These are phyloP conservation scores for Euphrasia confusa DNA, from an alignment of 257 asterid genomes.

Conservation along the genomic window DNA sequence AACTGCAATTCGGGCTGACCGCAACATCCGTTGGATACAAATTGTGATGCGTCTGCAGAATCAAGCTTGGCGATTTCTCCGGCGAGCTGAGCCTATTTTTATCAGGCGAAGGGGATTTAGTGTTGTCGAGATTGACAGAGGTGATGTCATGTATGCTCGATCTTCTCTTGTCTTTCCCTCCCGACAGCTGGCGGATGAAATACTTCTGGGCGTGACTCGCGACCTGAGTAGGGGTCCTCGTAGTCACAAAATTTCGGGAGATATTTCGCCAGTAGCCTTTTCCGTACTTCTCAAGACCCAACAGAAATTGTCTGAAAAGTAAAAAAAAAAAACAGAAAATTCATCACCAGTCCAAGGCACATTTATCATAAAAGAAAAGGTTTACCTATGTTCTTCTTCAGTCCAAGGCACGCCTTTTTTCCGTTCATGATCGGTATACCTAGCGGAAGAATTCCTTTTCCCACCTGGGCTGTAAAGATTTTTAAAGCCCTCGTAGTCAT, in stretches of 20 bases:
- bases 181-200: conserved; percentile 76
- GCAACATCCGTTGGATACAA: conserved; percentile 28
- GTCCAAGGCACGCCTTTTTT: conserved; percentile 95
- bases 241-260: conserved; percentile 73
- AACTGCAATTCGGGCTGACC: conserved; percentile 28
- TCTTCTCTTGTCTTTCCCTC: conserved; percentile 85
- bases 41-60: conserved; percentile 24
- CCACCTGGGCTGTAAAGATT: conserved; percentile 38
- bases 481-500: conserved; percentile 37
- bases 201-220: conserved; percentile 97
- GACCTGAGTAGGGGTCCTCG: conserved; percentile 89
- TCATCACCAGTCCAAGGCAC: conserved; percentile 4
- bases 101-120: conserved; percentile 35
- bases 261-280: conserved; percentile 97
- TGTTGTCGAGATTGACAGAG: conserved; percentile 47
- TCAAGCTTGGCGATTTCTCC: conserved; percentile 27
- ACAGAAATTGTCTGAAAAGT: conserved; percentile 57
- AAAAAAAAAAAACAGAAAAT: not conserved
- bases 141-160: conserved; percentile 93
- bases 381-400: conserved; percentile 87
- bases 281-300: conserved; percentile 88
- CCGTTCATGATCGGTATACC: conserved; percentile 62
- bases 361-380: not conserved
- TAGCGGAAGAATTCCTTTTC: conserved; percentile 39
- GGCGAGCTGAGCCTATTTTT: conserved; percentile 28